phyloP scores from a whole-genome alignment of 192 early-diverging fungal genomes.

The Coemansia sp. region DNA sequence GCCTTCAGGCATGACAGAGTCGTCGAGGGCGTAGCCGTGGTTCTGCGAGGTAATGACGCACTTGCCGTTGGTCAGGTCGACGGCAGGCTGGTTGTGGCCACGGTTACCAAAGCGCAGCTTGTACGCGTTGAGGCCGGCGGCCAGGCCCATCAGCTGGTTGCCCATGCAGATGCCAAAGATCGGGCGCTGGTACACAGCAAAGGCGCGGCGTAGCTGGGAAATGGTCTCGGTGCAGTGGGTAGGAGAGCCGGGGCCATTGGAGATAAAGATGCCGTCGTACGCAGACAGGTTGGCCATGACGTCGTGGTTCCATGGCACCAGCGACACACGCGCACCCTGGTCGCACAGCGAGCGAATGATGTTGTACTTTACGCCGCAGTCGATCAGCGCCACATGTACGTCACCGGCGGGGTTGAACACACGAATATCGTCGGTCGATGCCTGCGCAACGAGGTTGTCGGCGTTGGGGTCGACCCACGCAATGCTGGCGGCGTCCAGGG shows the following conservation, averaged over 20 bases:
- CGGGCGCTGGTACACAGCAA: slow-evolving; percentile 63
- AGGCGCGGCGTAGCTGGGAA: slow-evolving; percentile 64
- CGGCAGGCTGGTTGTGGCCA: slow-evolving; percentile 92
- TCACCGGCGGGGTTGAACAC: slow-evolving; percentile 77
- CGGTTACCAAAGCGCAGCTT: slow-evolving; percentile 95
- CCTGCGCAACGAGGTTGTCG: slow-evolving; percentile 76
- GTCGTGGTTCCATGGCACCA: slow-evolving; percentile 87
- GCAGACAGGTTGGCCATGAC: slow-evolving; percentile 58
- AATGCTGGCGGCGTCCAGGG: slow-evolving; percentile 30
- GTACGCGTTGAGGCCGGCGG: slow-evolving; percentile 81
- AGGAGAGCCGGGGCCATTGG: slow-evolving; percentile 91
- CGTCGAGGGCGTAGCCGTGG: slow-evolving; percentile 85
- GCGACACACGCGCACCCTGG: slow-evolving; percentile 80
- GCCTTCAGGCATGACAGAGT: slow-evolving; percentile 61
- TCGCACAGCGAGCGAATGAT: slow-evolving; percentile 80
- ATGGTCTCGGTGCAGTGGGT: slow-evolving; percentile 66
- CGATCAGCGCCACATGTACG: slow-evolving; percentile 76
- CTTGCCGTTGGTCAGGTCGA: slow-evolving; percentile 71
- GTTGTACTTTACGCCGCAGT: slow-evolving; percentile 94
- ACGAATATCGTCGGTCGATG: slow-evolving; percentile 68
- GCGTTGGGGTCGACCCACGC: slow-evolving; percentile 71
- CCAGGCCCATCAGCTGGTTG: slow-evolving; percentile 87
- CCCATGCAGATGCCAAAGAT: slow-evolving; percentile 99
- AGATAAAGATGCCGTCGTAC: slow-evolving; percentile 89
- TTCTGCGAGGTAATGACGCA: slow-evolving; percentile 96